Conservation (phyloP, 2,329 filamentous ascomycete species). For the Cucurbitaria berberidis region DNA sequence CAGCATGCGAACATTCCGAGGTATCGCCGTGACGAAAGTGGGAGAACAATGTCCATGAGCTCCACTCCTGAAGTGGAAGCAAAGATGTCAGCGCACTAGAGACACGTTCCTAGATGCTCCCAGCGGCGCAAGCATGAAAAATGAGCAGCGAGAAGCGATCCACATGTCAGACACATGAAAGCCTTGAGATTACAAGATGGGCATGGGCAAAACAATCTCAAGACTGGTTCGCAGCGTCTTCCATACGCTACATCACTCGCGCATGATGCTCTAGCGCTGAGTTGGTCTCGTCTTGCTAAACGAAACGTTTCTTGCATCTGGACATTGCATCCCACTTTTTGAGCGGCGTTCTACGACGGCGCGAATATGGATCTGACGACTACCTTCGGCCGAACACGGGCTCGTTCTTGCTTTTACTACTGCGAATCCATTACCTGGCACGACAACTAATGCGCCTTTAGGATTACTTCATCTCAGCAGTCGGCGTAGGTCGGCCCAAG, state of each 20-base stretch:
- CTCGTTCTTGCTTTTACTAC: conserved; percentile 33
- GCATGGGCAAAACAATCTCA: conserved; percentile 26
- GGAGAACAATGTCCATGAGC: conserved; percentile 23
- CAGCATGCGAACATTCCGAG: conserved; percentile 41
- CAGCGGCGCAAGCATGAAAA: conserved; percentile 7
- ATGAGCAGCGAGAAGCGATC: conserved; percentile 22
- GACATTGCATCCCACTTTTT: conserved; percentile 31
- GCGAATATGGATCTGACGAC: conserved; percentile 32
- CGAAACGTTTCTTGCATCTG: conserved; percentile 21
- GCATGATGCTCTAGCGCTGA: conserved; percentile 11
- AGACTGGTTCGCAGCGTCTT: conserved; percentile 23
- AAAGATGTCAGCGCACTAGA: conserved; percentile 23
- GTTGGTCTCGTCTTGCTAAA: conserved; percentile 20
- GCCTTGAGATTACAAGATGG: conserved; percentile 15
- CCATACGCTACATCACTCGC: conserved; percentile 12
- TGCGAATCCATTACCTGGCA: conserved; percentile 42
- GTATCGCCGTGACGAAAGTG: conserved; percentile 35
- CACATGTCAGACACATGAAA: conserved; percentile 13
- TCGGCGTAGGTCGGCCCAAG: conserved; percentile 91
- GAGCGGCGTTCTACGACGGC: conserved; percentile 30
- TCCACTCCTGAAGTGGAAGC: conserved; percentile 17
- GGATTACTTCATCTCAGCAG: conserved; percentile 92
- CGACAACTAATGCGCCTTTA: conserved; percentile 74
- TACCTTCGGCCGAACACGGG: conserved; percentile 28
- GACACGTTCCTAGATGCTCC: conserved; percentile 18